Percentiles rank a stretch among this genome's conserved stretches.
phyloP scores from a whole-genome alignment of 768 basidiomycete genomes.

The Phanerodontia chrysosporium region DNA sequence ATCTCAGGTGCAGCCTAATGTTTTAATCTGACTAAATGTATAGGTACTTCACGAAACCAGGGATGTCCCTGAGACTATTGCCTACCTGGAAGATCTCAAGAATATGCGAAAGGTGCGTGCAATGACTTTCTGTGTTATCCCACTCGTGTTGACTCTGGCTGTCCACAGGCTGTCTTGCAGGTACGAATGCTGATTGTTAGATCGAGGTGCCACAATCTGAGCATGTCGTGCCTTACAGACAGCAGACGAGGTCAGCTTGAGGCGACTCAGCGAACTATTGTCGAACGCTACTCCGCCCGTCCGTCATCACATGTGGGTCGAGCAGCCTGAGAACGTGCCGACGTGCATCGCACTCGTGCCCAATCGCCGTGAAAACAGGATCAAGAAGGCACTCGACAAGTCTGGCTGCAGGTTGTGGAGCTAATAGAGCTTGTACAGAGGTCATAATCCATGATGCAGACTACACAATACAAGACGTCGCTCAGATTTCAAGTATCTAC shows the following conservation, averaged over 20 bases:
- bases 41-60: conserved; percentile 39
- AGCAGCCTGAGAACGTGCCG: conserved; percentile 39
- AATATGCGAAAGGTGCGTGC: conserved; percentile 38
- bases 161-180: conserved; percentile 36
- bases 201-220: too few species aligned
- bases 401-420: conserved; percentile 36
- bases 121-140: background rate
- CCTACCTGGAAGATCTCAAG: conserved; percentile 33
- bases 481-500: background rate
- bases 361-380: conserved; percentile 31
- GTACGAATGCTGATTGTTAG: too few species aligned
- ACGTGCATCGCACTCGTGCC: conserved; percentile 42
- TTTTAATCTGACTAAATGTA: background rate
- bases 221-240: conserved; percentile 28
- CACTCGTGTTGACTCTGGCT: background rate
- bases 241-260: conserved; percentile 28
- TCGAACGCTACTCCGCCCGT: conserved; percentile 24
- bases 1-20: background rate
- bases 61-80: conserved; percentile 32
- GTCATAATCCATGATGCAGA: too few species aligned
- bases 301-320: conserved; percentile 38
- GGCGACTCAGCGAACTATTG: conserved; percentile 29
- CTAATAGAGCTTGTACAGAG: background rate
- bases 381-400: conserved; percentile 41
- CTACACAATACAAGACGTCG: too few species aligned